Percentiles rank a stretch among this genome's conserved stretches.
Evolutionary conservation across 805 yeast species (phyloP).

Genomic region (Jamesozyma piceae): DNA sequence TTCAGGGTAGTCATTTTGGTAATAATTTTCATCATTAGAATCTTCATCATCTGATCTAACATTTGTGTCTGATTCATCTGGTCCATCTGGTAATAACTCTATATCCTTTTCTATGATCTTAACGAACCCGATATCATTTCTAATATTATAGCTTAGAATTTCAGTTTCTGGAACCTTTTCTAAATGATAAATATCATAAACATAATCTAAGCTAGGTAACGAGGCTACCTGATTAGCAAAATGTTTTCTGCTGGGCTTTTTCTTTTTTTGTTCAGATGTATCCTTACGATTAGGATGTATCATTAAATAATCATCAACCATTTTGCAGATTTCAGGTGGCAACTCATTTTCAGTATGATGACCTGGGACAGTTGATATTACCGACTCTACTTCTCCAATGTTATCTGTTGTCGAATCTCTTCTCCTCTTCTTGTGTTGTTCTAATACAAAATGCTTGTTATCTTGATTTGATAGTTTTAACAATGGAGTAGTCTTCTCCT

Average conservation of each 20-base stretch:
- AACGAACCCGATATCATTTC: constrained; percentile 32
- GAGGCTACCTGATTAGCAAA: constrained; percentile 12
- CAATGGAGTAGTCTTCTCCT: constrained; percentile 21
- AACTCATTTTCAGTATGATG: constrained; percentile 27
- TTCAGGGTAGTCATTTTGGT: constrained; percentile 89
- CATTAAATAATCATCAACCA: constrained; percentile 55
- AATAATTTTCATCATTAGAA: constrained; percentile 85
- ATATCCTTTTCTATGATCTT: constrained; percentile 35
- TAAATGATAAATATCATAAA: constrained; percentile 79
- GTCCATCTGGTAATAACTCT: constrained; percentile 30
- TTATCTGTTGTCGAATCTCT: constrained; percentile 14
- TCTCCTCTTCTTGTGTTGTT: constrained; percentile 21
- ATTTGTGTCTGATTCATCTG: constrained; percentile 33
- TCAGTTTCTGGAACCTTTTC: constrained; percentile 54
- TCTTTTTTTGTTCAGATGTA: constrained; percentile 8
- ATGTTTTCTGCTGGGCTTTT: constrained; percentile 20
- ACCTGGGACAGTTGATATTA: constrained; percentile 10
- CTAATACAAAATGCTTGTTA: constrained; percentile 24
- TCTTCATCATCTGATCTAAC: constrained; percentile 63
- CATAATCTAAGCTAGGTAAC: constrained; percentile 54
- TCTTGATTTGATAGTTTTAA: constrained; percentile 19
- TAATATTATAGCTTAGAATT: constrained; percentile 22
- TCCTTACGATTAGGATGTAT: constrained; percentile 25
- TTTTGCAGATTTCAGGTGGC: constrained; percentile 61
- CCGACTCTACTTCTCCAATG: constrained; percentile 3